These are phyloP conservation scores for Ceratocystis cacaofunesta DNA, from an alignment of 2,329 filamentous ascomycete genomes.

Conservation along the genomic window DNA sequence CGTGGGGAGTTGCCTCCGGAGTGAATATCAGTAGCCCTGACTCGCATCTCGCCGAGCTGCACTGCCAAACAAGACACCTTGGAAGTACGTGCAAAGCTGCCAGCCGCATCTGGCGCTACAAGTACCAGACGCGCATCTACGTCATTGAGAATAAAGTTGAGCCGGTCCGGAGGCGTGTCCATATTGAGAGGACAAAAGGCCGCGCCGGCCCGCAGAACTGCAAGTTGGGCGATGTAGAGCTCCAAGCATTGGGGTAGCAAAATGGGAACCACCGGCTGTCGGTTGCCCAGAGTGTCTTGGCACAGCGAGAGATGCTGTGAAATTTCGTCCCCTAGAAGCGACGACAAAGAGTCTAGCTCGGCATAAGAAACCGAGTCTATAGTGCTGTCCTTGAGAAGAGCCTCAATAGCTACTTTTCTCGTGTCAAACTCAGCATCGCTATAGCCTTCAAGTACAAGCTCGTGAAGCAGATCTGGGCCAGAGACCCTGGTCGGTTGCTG, in stretches of 20 bases:
- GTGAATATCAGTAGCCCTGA: background rate
- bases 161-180: slow-evolving; percentile 60
- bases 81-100: slow-evolving; percentile 1
- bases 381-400: background rate
- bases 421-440: background rate
- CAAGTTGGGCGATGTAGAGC: slow-evolving; percentile 64
- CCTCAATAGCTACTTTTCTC: background rate
- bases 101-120: slow-evolving; percentile 37
- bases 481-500: slow-evolving; percentile 27
- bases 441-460: slow-evolving; percentile 36
- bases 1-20: background rate
- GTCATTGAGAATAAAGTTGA: slow-evolving; percentile 70
- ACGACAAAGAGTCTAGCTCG: background rate
- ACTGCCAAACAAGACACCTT: background rate
- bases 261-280: slow-evolving; percentile 49
- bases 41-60: slow-evolving; percentile 24
- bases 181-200: slow-evolving; percentile 75
- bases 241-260: slow-evolving; percentile 62
- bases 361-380: background rate
- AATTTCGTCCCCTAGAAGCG: background rate
- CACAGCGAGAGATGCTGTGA: background rate
- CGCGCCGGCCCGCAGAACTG: slow-evolving; percentile 63
- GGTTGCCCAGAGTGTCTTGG: background rate
- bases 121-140: slow-evolving; percentile 55
- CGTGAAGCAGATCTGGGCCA: slow-evolving; percentile 35